Base-by-base conservation (phyloP, 1,284 basidiomycete genomes). In the Polyporus tsugae region DNA sequence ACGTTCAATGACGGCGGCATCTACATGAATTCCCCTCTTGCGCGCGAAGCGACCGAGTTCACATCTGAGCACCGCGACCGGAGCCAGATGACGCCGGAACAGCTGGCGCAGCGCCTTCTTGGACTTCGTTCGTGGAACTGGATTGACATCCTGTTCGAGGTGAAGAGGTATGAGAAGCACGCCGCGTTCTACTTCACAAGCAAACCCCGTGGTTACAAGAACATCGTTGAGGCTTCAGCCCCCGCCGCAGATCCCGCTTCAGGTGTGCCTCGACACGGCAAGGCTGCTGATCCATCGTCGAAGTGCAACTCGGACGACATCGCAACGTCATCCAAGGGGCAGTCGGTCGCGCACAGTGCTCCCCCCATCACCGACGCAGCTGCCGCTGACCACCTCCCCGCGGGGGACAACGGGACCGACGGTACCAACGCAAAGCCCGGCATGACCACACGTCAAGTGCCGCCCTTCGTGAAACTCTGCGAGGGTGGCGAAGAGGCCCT, bases 121-220 rank as follows among this genome's bases (percentile, higher is more conserved):
- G 53, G 53, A 15, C 33, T 17, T 6, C 53, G 53, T 2, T 52
- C 49, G 5, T 29, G 49, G 49, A 13, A 13, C 49, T 52, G 49
- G 49, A 25, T 52, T 4, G 25, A 57, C 33, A 19, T 57, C 29
- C 17, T 29, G 6, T 57, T 57, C 33, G 53, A 36, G 33, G 13
- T 19, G 15, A 57, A 57, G 33, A 29, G 13, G 2, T 19, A 13
- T 4, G 53, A 33, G 7, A 13, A 36, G 25, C 13, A 15, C 53
- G 11, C 53, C 6, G 53, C 53, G 29, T 57, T 57, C 53, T 57
- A 57, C 33, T 57, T 57, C 53, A 57, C 35, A 17, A n/a, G 4
- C 53, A 35, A 36, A 17, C 53, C 53, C 17, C 25, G 29, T 2
- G 33, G 53, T 4, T 57, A 19, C 33, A 57, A 57, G 53, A 19